Evolutionary conservation across 108 stramenopile species (phyloP), one percentile per base, ranked within the genome.

Genomic region (Nitzschia sp.): DNA sequence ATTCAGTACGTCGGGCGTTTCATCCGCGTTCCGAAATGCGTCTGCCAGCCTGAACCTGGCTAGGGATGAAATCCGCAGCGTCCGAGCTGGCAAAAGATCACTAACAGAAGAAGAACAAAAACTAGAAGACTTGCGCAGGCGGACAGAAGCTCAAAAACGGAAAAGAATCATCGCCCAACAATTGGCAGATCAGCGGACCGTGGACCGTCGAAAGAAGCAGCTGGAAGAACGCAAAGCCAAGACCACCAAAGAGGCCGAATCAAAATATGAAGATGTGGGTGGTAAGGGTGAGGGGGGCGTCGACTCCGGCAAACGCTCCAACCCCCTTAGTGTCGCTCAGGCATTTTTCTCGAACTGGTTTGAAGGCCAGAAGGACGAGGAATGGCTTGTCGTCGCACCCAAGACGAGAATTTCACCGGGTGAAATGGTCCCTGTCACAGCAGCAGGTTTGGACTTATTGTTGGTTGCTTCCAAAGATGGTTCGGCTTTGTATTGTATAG

Each of bases 331-430:
- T 25, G 73, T 50, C 5, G 66, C 73, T 21, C 73, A 75, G 41
- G 68, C 61, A 28, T 68, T 54, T 44, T 44, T 75, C 0, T 62
- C 66, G 30, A 35, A 33, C 4, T 38, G 67, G 17, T 62, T 67
- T n/a, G 38, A 59, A 4, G 31, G 48, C 5, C 47, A 74, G 33
- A 47, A 60, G n/a, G 45, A 58, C 0, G 87, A 89, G 16, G 87
- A 92, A 75, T 95, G 94, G 94, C 77, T 92, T 8, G 77, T 76
- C 9, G 90, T 88, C 8, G 85, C 84, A 27, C 80, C 91, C 29
- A 95, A 92, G 59, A 94, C 90, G 8, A 68, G 91, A 17, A 93
- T 98, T 45, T 81, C 86, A 29, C 95, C 96, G 11, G 97, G 97
- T 16, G 85, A 92, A 70, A 81, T 96, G 22, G 81, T 90, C 48